Evolutionary conservation across 2,329 filamentous ascomycete genomes (phyloP).

Genomic region (Phaeosphaeria sp.): DNA sequence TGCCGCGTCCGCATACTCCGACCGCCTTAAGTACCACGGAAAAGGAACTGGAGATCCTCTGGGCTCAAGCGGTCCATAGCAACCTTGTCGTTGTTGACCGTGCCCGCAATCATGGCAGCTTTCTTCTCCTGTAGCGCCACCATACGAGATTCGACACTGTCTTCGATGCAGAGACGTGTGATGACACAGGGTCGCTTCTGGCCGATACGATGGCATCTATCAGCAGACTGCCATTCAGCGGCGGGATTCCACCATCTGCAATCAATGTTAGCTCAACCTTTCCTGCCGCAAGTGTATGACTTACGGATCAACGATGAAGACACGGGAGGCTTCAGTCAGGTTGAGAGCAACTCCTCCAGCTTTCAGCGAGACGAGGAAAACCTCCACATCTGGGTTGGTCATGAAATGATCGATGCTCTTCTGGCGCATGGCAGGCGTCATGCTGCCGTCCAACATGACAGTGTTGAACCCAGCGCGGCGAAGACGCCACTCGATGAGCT

Average conservation of each 20-base stretch:
- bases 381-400: slow-evolving; percentile 91
- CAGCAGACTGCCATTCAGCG: slow-evolving; percentile 98
- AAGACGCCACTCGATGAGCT: slow-evolving; percentile 95
- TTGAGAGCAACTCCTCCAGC: slow-evolving; percentile 96
- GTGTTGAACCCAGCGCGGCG: slow-evolving; percentile 97
- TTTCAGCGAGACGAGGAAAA: slow-evolving; percentile 94
- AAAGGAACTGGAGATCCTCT: slow-evolving; percentile 95
- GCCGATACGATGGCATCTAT: slow-evolving; percentile 85
- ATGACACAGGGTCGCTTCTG: slow-evolving; percentile 94
- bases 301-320: slow-evolving; percentile 96
- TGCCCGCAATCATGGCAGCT: slow-evolving; percentile 95
- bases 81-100: slow-evolving; percentile 89
- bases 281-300: slow-evolving; percentile 47
- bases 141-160: slow-evolving; percentile 95
- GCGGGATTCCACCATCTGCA: slow-evolving; percentile 98
- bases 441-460: slow-evolving; percentile 96
- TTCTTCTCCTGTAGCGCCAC: slow-evolving; percentile 98
- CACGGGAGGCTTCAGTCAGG: slow-evolving; percentile 89
- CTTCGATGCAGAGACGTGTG: slow-evolving; percentile 92
- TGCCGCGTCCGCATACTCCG: not conserved
- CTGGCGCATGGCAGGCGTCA: slow-evolving; percentile 92
- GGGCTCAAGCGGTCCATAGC: slow-evolving; percentile 91
- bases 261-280: slow-evolving; percentile 27
- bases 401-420: slow-evolving; percentile 96
- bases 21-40: slow-evolving; percentile 70